Conservation (phyloP, 2,329 filamentous ascomycete species). For the Huntiella omanensis region DNA sequence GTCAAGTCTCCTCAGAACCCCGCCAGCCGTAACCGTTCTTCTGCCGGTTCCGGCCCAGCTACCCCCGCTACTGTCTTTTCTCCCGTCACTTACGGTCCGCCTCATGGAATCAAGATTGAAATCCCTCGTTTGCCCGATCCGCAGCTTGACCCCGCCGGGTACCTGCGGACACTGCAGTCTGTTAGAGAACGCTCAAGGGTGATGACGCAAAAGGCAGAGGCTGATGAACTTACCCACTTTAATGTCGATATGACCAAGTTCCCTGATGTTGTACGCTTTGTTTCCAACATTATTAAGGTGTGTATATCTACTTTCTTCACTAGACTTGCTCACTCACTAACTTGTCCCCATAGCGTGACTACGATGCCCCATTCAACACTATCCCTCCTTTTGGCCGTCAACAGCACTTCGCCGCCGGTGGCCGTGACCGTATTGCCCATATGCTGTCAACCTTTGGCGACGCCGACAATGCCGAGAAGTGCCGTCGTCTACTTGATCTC, state of each 20-base stretch:
- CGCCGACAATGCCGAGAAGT: conserved; percentile 54
- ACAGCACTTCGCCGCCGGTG: conserved; percentile 72
- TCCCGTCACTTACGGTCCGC: conserved; percentile 15
- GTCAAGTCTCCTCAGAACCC: conserved; percentile 22
- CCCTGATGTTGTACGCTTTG: conserved; percentile 63
- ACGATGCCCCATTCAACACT: conserved; percentile 32
- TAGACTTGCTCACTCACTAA: background rate
- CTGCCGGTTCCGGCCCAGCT: conserved; percentile 29
- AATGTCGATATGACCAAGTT: conserved; percentile 78
- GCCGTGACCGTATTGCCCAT: conserved; percentile 52
- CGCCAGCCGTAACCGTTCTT: conserved; percentile 29
- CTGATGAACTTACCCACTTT: conserved; percentile 67
- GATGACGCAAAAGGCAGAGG: conserved; percentile 57
- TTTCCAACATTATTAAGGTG: conserved; percentile 91
- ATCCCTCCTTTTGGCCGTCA: conserved; percentile 80
- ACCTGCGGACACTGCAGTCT: conserved; percentile 74
- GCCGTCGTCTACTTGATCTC: conserved; percentile 56
- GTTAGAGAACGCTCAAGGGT: conserved; percentile 64
- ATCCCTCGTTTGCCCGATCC: conserved; percentile 77
- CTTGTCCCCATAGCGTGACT: conserved; percentile 26
- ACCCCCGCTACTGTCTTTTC: conserved; percentile 35
- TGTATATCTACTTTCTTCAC: conserved; percentile 14
- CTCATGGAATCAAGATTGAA: conserved; percentile 45
- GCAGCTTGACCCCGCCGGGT: conserved; percentile 69
- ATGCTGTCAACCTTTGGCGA: conserved; percentile 50